Evolutionary conservation across 2,329 filamentous ascomycete species (phyloP).

Genomic region (Fusarium longipes): DNA sequence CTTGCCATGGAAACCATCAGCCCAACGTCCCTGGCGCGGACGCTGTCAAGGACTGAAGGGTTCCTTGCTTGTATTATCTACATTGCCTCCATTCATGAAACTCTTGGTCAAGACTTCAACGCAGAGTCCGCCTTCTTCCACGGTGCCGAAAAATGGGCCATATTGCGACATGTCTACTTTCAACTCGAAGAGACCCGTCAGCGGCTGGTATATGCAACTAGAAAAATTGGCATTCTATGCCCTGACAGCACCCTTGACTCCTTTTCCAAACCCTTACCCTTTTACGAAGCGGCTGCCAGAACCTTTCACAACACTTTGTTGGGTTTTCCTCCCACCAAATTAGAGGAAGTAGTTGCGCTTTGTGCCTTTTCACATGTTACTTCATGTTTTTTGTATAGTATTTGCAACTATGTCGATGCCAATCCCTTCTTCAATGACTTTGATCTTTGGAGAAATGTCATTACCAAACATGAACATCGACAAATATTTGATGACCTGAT

Average conservation of each 20-base stretch:
- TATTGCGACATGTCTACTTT: fast-evolving
- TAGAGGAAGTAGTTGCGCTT: background rate
- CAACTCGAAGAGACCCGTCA: background rate
- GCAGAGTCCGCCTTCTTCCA: fast-evolving
- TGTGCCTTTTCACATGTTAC: background rate
- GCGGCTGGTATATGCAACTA: fast-evolving
- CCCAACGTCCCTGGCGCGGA: background rate
- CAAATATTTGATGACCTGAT: background rate
- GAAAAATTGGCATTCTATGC: fast-evolving
- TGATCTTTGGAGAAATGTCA: background rate
- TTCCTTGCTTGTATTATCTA: background rate
- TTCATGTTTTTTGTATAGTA: background rate
- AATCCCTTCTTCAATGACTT: background rate
- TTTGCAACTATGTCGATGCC: fast-evolving
- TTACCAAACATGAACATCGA: background rate
- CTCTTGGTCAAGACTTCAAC: fast-evolving
- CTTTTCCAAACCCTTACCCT: fast-evolving
- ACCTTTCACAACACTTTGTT: background rate
- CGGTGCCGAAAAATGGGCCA: background rate
- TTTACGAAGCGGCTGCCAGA: background rate
- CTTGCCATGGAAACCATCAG: background rate
- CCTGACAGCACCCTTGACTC: background rate
- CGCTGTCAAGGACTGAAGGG: background rate
- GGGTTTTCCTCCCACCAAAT: fast-evolving
- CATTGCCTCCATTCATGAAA: background rate